Evolutionary conservation across 345 rosid species (phyloP).

Genomic region (Murraya paniculata): DNA sequence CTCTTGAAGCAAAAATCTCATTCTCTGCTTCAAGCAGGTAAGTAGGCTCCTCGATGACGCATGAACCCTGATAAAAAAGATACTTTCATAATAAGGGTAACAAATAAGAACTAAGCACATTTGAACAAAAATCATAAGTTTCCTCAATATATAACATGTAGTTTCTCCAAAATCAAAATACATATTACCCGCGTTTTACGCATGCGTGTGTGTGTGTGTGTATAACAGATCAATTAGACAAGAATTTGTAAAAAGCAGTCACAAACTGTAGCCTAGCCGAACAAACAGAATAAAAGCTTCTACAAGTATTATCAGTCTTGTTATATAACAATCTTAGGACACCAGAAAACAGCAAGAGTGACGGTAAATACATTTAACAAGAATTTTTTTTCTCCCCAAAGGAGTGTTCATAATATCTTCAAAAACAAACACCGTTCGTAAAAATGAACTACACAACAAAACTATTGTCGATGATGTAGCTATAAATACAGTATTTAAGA

Average conservation of each 20-base stretch:
- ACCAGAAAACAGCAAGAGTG: not conserved
- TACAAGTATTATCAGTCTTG: not conserved
- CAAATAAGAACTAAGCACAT: not conserved
- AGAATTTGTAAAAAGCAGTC: not conserved
- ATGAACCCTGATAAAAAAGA: slow-evolving; percentile 11
- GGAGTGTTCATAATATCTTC: not conserved
- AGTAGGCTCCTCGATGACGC: slow-evolving; percentile 2
- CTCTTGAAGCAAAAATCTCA: slow-evolving; percentile 25
- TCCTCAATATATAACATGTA: not conserved
- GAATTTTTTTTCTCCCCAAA: not conserved
- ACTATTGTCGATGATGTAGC: not conserved
- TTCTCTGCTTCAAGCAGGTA: slow-evolving; percentile 22
- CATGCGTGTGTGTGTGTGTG: not conserved
- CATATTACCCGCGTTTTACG: not conserved
- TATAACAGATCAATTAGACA: not conserved
- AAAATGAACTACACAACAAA: not conserved
- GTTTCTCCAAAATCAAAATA: not conserved
- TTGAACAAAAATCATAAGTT: not conserved
- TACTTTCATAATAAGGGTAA: not conserved
- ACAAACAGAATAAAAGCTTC: not conserved
- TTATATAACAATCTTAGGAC: not conserved
- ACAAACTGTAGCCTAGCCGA: not conserved
- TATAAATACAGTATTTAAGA: not conserved
- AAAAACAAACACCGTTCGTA: not conserved
- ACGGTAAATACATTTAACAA: not conserved